These are phyloP conservation scores for Crithidia acanthocephali DNA, from an alignment of 208 protist species.

Conservation along the genomic window DNA sequence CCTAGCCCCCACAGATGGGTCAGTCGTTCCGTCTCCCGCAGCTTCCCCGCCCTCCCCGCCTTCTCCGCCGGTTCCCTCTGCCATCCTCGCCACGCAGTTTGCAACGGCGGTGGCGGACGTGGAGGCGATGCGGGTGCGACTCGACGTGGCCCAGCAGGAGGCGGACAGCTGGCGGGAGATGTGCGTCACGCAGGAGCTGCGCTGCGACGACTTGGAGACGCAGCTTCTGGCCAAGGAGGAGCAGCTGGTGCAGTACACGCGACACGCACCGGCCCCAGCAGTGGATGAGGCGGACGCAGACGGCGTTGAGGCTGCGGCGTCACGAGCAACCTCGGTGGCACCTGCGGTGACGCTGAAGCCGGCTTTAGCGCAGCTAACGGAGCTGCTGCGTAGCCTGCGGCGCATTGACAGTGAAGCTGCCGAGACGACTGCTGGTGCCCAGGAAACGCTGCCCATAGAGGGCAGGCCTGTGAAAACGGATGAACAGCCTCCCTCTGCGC, in stretches of 20 bases:
- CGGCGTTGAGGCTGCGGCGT: neutral
- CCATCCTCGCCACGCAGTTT: conserved; percentile 24
- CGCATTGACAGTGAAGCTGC: neutral
- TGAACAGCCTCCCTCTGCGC: neutral
- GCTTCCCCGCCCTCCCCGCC: neutral
- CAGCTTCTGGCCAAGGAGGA: conserved; percentile 56
- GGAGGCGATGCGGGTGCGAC: conserved; percentile 25
- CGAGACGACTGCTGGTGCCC: neutral
- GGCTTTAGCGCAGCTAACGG: conserved; percentile 6
- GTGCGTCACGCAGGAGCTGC: conserved; percentile 31
- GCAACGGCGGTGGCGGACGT: conserved; percentile 24
- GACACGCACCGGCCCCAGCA: neutral
- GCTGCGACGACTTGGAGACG: conserved; percentile 57
- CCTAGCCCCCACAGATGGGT: too few species aligned
- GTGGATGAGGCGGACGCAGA: neutral
- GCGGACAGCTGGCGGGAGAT: conserved; percentile 29
- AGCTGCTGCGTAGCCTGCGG: conserved; percentile 5
- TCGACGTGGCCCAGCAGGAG: conserved; percentile 21
- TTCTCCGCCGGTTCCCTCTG: conserved; percentile 9
- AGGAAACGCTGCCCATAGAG: neutral
- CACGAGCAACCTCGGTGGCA: neutral
- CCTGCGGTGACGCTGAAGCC: neutral
- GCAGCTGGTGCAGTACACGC: conserved; percentile 35
- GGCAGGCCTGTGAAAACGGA: neutral
- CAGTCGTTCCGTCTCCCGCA: neutral